These are phyloP conservation scores for Pseudodiploospora longispora DNA, from an alignment of 2,329 filamentous ascomycete species.

Conservation along the genomic window DNA sequence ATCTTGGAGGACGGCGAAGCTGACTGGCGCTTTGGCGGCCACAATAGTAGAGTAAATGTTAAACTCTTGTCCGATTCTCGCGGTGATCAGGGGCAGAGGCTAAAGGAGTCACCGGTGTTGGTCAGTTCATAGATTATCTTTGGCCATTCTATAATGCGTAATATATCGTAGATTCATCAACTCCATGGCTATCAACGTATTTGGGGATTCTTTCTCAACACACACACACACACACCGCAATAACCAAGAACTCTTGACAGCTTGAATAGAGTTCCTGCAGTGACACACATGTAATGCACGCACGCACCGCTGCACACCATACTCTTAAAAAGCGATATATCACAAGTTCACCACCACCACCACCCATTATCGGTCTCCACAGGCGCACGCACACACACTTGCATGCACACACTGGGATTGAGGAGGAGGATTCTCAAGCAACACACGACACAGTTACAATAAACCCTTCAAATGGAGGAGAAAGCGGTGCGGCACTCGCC, in stretches of 20 bases:
- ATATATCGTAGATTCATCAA: no score
- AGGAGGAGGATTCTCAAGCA: not conserved
- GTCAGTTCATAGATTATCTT: no score
- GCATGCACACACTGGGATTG: not conserved
- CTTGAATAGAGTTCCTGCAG: no score
- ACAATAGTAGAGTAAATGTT: slow-evolving; percentile 9
- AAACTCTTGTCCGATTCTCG: slow-evolving; percentile 11
- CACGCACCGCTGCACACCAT: no score
- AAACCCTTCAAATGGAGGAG: no score
- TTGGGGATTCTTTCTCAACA: no score
- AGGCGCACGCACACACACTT: not conserved
- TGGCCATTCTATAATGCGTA: no score
- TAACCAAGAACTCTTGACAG: no score
- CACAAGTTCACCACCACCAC: not conserved
- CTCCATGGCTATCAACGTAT: no score
- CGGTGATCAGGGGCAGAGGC: slow-evolving; percentile 9
- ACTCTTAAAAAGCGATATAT: not conserved
- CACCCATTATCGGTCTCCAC: not conserved
- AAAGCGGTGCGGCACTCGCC: no score
- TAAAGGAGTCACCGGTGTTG: not conserved
- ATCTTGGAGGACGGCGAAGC: slow-evolving; percentile 5
- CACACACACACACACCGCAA: no score
- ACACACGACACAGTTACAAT: not conserved
- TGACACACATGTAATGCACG: no score
- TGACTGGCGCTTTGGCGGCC: slow-evolving; percentile 5